phyloP scores from a whole-genome alignment of 768 basidiomycete species.

The Pleurotus tuber-regium region DNA sequence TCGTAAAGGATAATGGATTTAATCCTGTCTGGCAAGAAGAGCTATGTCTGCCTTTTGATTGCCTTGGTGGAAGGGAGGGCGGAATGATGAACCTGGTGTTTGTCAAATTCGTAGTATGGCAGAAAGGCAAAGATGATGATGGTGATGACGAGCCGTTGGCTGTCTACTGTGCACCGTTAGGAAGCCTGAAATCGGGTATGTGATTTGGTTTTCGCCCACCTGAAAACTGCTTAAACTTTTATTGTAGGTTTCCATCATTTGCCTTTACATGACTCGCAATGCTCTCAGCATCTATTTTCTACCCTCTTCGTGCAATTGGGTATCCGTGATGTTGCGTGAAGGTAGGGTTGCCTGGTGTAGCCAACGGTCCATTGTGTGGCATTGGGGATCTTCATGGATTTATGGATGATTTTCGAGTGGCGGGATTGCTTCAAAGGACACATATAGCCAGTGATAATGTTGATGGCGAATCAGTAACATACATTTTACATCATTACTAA shows the following conservation, averaged over 20 bases:
- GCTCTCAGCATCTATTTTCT: slow-evolving; percentile 88
- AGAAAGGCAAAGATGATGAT: slow-evolving; percentile 54
- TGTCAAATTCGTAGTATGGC: slow-evolving; percentile 72
- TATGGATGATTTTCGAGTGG: too few relatives aligned
- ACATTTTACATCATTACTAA: too few relatives aligned
- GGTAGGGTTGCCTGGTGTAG: neutral
- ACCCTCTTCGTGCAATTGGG: slow-evolving; percentile 82
- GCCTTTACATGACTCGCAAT: slow-evolving; percentile 84
- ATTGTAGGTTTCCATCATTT: slow-evolving; percentile 83
- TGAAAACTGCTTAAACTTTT: neutral
- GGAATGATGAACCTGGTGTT: slow-evolving; percentile 82
- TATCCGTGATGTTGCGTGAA: slow-evolving; percentile 30
- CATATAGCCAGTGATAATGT: too few relatives aligned
- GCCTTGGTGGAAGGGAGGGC: slow-evolving; percentile 66
- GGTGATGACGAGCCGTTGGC: slow-evolving; percentile 67
- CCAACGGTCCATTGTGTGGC: too few relatives aligned
- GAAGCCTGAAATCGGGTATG: slow-evolving; percentile 69
- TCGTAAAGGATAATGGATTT: slow-evolving; percentile 86
- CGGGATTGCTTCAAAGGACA: too few relatives aligned
- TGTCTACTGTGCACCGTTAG: slow-evolving; percentile 70
- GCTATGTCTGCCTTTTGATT: slow-evolving; percentile 70
- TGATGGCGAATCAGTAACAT: too few relatives aligned
- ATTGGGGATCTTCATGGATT: too few relatives aligned
- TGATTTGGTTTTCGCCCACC: slow-evolving; percentile 8
- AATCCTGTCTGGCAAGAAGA: slow-evolving; percentile 86